Evolutionary conservation across 148 eudicot genomes (phyloP).

Genomic region (Cornus florida): DNA sequence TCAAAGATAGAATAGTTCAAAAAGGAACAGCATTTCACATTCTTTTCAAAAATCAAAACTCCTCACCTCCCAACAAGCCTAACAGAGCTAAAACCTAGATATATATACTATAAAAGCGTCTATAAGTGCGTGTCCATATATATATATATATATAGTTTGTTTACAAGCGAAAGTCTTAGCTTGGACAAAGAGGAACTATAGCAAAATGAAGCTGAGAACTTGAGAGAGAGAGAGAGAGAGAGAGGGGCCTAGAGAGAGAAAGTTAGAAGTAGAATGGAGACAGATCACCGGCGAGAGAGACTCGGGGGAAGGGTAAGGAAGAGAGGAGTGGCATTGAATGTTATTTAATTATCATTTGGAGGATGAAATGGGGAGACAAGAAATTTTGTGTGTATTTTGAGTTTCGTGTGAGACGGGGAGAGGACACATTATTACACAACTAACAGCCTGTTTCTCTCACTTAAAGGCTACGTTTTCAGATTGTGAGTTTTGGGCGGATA

Average conservation of each 20-base stretch:
- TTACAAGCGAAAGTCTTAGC: slow-evolving; percentile 3
- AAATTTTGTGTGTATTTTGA: neutral
- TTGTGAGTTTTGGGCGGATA: neutral
- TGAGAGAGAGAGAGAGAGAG: neutral
- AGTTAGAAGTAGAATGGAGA: neutral
- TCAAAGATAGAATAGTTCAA: neutral
- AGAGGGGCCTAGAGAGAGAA: neutral
- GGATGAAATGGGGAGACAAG: neutral
- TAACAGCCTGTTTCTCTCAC: slow-evolving; percentile 10
- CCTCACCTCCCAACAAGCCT: neutral
- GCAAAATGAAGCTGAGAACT: neutral
- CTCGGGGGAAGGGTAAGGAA: neutral
- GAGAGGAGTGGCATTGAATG: slow-evolving; percentile 3
- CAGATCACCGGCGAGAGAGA: slow-evolving; percentile 9
- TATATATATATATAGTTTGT: neutral
- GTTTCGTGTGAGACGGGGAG: neutral
- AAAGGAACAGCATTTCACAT: neutral
- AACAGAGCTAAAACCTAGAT: neutral
- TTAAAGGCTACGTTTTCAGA: slow-evolving; percentile 13
- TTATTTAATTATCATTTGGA: neutral
- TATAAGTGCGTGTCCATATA: neutral
- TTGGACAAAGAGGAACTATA: neutral
- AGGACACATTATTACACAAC: neutral
- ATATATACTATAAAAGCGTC: neutral
- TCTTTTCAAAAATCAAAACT: neutral